Base-by-base conservation (phyloP, 768 basidiomycete genomes). In the Hericium erinaceus region DNA sequence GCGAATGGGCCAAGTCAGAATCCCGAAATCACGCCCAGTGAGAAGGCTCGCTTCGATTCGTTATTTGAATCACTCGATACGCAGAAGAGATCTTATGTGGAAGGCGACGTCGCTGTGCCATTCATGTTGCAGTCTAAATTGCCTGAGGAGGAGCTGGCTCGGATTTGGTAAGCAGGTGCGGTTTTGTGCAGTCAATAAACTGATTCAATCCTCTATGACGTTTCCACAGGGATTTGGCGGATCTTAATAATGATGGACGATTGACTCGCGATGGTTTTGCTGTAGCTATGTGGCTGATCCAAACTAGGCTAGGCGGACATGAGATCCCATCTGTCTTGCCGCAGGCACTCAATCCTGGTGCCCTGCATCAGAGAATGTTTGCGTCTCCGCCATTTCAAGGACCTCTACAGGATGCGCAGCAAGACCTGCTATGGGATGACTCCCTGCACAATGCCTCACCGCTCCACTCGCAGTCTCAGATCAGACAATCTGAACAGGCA, bases 61-160 rank as follows among this genome's bases (percentile, higher is more conserved):
- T 85, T 84, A 72, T 99, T 98, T 67, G 83, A 87, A 58, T 75
- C 74, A n/a, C 77, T 98, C 40, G 97, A 99, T 69, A 69, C 78
- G 15, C 77, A 80, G 60, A 83, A 79, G 62, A 79, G 73, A 58
- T 94, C 93, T 0, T 90, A 77, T 66, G 87, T 98, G 18, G 93
- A 95, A 67, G 94, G 94, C 8, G 92, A 95, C 58, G 83, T 92
- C 38, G 97, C 93, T 8, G 97, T 97, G 4, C 92, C 92, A 3
- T 98, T 98, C 72, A 89, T 99, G 87, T 69, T 95, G 58, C 85
- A 93, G 70, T 95, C 92, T 37, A 85, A 89, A 49, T 73, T 99
- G 49, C 78, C 85, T 1, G 89, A 90, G 59, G 85, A 87, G 26
- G 78, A 81, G 24, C 78, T 99, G n/a, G 97, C 97, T 4, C 86